Base-by-base conservation (phyloP, 2,329 filamentous ascomycete species). In the Laburnicola sp. region DNA sequence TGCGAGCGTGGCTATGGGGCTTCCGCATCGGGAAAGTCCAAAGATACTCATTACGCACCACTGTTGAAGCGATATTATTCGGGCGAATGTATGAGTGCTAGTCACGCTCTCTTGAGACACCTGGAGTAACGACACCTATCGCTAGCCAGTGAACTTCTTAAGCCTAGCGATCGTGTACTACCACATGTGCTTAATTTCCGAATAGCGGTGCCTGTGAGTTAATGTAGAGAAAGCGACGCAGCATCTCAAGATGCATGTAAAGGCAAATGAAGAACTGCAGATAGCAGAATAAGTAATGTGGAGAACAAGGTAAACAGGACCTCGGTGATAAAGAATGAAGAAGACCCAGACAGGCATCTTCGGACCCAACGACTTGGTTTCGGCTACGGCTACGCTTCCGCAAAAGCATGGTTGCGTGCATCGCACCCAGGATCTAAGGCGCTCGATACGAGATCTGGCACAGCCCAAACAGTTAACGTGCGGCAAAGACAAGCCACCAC, bases 361-460 rank as follows among this genome's bases (percentile, higher is more conserved):
- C 40, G 38, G 51, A 25, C 46, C 62, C 60, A 59, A 50, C 46
- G 42, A 39, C 46, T 53, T 35, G 59, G 61, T 50, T 42, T 45
- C 60, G 61, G 63, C 58, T 57, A 40, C 54, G 56, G 57, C 43
- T 59, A 49, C 56, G 57, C 58, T 64, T 65, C 63, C 61, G 63
- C 65, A 66, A 64, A 68, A 68, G 62, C 61, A 68, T 53, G 48
- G 48, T 55, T 54, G 49, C 50, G 45, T 51, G 45, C 50, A 38
- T 16, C 16, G 16, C 16, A 26, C 34, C 25, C 23, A 42, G 31
- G 38, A 22, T 40, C 23, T 16, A 16, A 16, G 16, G 16, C 16
- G 16, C 16, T 23, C 36, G 48, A 46, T 43, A 45, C 48, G 38
- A 46, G 43, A 45, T 43, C 39, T 36, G 9, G 8, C 25, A 34